phyloP scores from a whole-genome alignment of 2,329 filamentous ascomycete genomes.

The Aspergillus floridensis region DNA sequence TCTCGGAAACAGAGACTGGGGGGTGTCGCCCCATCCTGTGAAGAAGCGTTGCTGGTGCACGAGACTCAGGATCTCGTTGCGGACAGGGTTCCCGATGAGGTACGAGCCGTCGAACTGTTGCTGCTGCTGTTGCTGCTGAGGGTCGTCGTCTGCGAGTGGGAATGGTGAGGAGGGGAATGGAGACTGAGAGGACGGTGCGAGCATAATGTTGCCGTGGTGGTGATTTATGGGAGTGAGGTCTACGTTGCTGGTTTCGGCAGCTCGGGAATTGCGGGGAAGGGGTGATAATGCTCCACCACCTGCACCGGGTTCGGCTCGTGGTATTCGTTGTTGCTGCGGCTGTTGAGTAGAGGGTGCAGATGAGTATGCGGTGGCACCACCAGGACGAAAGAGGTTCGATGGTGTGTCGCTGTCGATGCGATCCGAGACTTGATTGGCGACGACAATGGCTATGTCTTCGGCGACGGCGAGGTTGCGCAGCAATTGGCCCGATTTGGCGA shows the following conservation, averaged over 20 bases:
- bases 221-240: slow-evolving; percentile 17
- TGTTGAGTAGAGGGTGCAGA: slow-evolving; percentile 15
- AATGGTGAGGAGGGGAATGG: slow-evolving; percentile 29
- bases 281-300: slow-evolving; percentile 19
- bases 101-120: slow-evolving; percentile 31
- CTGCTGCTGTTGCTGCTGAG: slow-evolving; percentile 2
- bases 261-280: slow-evolving; percentile 12
- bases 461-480: slow-evolving; percentile 72
- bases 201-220: background rate
- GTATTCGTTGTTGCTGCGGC: slow-evolving; percentile 9
- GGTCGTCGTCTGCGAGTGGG: slow-evolving; percentile 26
- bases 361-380: slow-evolving; percentile 8
- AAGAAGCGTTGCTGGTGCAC: slow-evolving; percentile 94
- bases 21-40: slow-evolving; percentile 85
- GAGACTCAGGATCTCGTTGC: slow-evolving; percentile 62
- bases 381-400: slow-evolving; percentile 7
- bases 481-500: slow-evolving; percentile 70
- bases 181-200: slow-evolving; percentile 26
- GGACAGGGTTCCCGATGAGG: slow-evolving; percentile 38
- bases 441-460: slow-evolving; percentile 77
- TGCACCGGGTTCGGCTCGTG: slow-evolving; percentile 18
- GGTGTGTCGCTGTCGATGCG: slow-evolving; percentile 57
- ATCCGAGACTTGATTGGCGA: slow-evolving; percentile 94
- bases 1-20: slow-evolving; percentile 18
- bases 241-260: slow-evolving; percentile 12